Evolutionary conservation across 148 eudicot genomes (phyloP).

Genomic region (Selenicereus undatus): DNA sequence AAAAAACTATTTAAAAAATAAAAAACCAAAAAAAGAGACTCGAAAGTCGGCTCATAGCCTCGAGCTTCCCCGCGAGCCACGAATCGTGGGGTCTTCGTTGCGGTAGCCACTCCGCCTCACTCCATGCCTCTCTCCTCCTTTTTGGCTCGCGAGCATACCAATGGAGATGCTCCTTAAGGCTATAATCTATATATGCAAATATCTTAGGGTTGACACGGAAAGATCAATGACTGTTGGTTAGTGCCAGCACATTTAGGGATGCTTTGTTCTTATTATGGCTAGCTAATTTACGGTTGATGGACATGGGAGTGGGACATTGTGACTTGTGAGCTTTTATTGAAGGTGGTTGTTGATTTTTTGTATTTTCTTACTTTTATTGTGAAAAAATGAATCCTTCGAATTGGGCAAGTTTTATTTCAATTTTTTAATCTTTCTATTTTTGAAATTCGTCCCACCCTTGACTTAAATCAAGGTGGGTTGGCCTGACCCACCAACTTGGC

Average conservation of each 20-base stretch:
- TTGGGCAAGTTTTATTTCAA: neutral
- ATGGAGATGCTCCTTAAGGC: neutral
- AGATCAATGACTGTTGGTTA: neutral
- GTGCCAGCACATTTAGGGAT: constrained; percentile 20
- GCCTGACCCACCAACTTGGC: constrained; percentile 24
- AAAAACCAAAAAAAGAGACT: too few species aligned
- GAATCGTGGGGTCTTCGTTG: too few species aligned
- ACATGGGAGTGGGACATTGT: constrained; percentile 14
- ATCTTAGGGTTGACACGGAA: neutral
- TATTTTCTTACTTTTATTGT: neutral
- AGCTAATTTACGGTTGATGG: constrained; percentile 17
- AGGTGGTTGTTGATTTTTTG: constrained; percentile 14
- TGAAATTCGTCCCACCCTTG: neutral
- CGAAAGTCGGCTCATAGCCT: too few species aligned
- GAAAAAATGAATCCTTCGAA: neutral
- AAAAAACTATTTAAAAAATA: too few species aligned
- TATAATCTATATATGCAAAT: neutral
- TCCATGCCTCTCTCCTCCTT: too few species aligned
- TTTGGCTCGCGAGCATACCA: too few species aligned
- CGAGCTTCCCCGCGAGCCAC: too few species aligned
- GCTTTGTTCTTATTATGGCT: neutral
- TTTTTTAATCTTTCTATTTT: neutral
- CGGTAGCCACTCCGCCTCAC: too few species aligned
- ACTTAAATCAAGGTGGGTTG: constrained; percentile 21
- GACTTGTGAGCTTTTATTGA: constrained; percentile 16